These are phyloP conservation scores for Chaetoceros muelleri DNA, from an alignment of 108 stramenopile genomes.

Conservation along the genomic window DNA sequence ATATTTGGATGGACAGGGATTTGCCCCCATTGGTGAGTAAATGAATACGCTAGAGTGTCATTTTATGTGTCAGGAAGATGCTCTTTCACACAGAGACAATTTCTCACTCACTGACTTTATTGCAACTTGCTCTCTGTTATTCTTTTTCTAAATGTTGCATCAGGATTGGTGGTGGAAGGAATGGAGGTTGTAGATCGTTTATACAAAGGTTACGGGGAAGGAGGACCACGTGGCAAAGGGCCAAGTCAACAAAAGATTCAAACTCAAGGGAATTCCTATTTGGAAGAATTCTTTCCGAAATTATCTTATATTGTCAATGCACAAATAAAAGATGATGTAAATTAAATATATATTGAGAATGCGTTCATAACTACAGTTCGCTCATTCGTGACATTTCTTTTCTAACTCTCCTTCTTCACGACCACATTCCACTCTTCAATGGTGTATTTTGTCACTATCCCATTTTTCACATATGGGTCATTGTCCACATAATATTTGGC, in stretches of 20 bases:
- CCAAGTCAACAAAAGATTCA: constrained; percentile 56
- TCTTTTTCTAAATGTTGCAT: not conserved
- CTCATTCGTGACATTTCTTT: not conserved
- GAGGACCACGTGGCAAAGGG: constrained; percentile 2
- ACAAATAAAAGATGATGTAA: not conserved
- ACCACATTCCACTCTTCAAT: constrained; percentile 80
- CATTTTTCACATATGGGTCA: constrained; percentile 69
- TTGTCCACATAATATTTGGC: constrained; percentile 53
- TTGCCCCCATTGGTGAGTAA: constrained; percentile 74
- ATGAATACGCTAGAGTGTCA: constrained; percentile 29
- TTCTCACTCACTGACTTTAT: too few species aligned
- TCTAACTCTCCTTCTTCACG: constrained; percentile 40
- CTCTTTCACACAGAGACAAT: too few species aligned
- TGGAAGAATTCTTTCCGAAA: constrained; percentile 49
- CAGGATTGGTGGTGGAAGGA: constrained; percentile 19
- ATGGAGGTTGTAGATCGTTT: constrained; percentile 69
- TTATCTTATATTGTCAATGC: constrained; percentile 31
- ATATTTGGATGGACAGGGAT: constrained; percentile 73
- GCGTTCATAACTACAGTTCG: too few species aligned
- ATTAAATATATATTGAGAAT: too few species aligned
- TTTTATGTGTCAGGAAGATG: too few species aligned
- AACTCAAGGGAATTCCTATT: constrained; percentile 42
- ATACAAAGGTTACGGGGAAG: constrained; percentile 57
- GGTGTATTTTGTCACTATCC: constrained; percentile 58
- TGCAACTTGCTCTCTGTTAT: not conserved